Evolutionary conservation across 1,284 basidiomycete genomes (phyloP).

Genomic region (Tilletia setariae): DNA sequence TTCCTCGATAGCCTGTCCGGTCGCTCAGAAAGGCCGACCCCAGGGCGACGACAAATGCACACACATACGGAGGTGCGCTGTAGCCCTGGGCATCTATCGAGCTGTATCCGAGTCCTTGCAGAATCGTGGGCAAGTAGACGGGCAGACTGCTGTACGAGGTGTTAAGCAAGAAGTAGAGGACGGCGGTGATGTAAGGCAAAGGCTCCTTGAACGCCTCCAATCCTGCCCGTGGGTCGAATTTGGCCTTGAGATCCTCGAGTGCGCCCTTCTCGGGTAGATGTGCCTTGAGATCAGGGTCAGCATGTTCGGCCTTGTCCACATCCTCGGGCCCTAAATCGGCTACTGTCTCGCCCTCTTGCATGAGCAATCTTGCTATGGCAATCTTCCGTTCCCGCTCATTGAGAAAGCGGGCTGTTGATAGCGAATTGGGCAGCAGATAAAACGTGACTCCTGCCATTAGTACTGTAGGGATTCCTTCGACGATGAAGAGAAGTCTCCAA

Average conservation of each 20-base stretch:
- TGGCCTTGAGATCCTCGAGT: slow-evolving; percentile 1
- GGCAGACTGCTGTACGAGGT: slow-evolving; percentile 46
- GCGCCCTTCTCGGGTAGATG: not conserved
- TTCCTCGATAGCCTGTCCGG: slow-evolving; percentile 38
- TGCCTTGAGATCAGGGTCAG: too few species aligned
- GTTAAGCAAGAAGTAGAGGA: slow-evolving; percentile 46
- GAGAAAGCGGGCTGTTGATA: slow-evolving; percentile 38
- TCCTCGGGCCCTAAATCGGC: slow-evolving; percentile 9
- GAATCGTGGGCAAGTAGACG: slow-evolving; percentile 48
- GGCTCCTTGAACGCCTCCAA: slow-evolving; percentile 35
- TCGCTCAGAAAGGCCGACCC: slow-evolving; percentile 18
- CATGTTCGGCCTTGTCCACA: slow-evolving; percentile 21
- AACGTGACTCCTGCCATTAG: slow-evolving; percentile 33
- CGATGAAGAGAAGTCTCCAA: slow-evolving; percentile 44
- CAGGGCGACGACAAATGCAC: slow-evolving; percentile 41
- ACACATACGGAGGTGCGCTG: slow-evolving; percentile 41
- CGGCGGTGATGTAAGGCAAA: slow-evolving; percentile 35
- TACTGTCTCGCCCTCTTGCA: slow-evolving; percentile 9
- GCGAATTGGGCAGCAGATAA: slow-evolving; percentile 41
- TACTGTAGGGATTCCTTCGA: slow-evolving; percentile 48
- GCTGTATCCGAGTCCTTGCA: slow-evolving; percentile 46
- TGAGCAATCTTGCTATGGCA: slow-evolving; percentile 36
- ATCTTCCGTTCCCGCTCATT: slow-evolving; percentile 37
- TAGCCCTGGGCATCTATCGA: slow-evolving; percentile 39
- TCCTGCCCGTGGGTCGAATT: slow-evolving; percentile 22